phyloP scores from a whole-genome alignment of 2,329 filamentous ascomycete species.

The Apiospora marii region DNA sequence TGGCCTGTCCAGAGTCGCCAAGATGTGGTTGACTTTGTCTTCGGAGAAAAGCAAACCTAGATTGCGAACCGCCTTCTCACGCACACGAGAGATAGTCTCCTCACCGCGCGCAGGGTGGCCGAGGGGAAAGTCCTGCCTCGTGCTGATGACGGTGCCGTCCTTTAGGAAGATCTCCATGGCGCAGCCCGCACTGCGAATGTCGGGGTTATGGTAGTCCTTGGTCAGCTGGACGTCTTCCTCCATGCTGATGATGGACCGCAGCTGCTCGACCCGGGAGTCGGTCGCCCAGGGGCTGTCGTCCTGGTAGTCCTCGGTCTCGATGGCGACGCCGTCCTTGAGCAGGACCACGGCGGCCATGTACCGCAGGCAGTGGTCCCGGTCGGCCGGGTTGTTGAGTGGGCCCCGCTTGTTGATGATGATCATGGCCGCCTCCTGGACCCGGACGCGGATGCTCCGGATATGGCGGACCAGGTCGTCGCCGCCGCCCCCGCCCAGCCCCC shows the following conservation, averaged over 20 bases:
- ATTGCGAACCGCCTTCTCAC: neutral
- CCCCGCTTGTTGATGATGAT: constrained; percentile 36
- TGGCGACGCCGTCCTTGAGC: constrained; percentile 29
- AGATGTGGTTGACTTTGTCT: neutral
- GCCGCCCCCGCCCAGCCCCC: neutral
- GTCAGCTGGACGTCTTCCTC: constrained; percentile 32
- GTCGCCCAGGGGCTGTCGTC: constrained; percentile 32
- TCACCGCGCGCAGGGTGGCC: neutral
- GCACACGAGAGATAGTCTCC: neutral
- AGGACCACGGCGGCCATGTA: constrained; percentile 34
- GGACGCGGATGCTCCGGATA: constrained; percentile 31
- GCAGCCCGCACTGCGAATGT: constrained; percentile 24
- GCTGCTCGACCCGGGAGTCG: constrained; percentile 29
- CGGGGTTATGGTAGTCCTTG: constrained; percentile 31
- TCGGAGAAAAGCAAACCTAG: neutral
- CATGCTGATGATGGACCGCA: constrained; percentile 31
- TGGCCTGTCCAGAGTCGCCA: neutral
- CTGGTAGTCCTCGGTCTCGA: constrained; percentile 31
- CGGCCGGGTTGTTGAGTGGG: constrained; percentile 32
- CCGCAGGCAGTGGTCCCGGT: constrained; percentile 35
- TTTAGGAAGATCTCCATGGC: constrained; percentile 29
- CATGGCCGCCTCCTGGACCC: constrained; percentile 30
- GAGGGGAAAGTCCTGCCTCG: neutral
- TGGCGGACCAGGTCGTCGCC: constrained; percentile 27
- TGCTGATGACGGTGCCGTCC: constrained; percentile 15